A percentile compares a stretch with the other conserved stretches of the same genome.
Evolutionary conservation across 345 rosid species (phyloP).

Genomic region (Eutrema japonicum): DNA sequence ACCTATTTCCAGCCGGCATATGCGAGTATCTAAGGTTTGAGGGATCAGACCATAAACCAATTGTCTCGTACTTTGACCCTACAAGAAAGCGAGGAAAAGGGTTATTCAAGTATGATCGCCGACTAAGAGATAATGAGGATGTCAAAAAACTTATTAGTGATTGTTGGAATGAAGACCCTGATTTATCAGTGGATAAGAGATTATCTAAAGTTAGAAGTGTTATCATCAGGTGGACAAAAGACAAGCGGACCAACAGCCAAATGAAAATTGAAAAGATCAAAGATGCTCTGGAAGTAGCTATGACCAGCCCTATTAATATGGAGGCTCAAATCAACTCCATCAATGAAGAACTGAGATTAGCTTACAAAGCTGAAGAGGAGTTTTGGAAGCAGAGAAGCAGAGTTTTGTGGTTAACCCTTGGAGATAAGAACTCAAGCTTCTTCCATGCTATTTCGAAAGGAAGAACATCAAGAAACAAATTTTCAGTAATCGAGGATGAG

Average conservation of each 20-base stretch:
- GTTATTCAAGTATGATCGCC: background rate
- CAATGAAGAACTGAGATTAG: background rate
- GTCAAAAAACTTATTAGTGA: background rate
- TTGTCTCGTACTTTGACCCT: background rate
- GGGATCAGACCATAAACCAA: background rate
- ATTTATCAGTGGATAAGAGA: background rate
- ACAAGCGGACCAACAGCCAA: background rate
- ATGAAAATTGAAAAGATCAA: background rate
- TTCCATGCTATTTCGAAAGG: background rate
- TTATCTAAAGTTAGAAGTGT: background rate
- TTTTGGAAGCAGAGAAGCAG: background rate
- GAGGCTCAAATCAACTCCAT: accelerated
- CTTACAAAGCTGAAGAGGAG: background rate
- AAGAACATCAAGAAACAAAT: background rate
- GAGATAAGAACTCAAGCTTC: background rate
- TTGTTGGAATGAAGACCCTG: background rate
- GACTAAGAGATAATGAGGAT: background rate
- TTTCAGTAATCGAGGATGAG: background rate
- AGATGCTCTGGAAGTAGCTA: background rate
- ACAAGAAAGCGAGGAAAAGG: background rate
- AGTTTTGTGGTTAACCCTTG: background rate
- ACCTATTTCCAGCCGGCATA: no score
- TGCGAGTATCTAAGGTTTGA: background rate
- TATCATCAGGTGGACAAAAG: background rate
- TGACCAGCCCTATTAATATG: no score